phyloP scores from a whole-genome alignment of 2,329 filamentous ascomycete genomes.

The Trichoderma atrobrunneum region DNA sequence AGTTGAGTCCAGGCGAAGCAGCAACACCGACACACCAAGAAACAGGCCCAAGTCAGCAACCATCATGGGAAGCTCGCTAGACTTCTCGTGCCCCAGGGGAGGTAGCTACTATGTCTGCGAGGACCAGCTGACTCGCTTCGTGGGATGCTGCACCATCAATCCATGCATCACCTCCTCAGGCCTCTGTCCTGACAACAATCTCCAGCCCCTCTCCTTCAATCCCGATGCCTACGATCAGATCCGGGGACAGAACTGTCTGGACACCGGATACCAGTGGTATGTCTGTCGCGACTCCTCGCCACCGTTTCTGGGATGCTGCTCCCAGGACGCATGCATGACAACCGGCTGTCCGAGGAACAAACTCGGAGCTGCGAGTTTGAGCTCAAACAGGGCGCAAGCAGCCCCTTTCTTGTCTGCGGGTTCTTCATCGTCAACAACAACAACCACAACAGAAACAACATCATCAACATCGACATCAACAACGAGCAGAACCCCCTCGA shows the following conservation, averaged over 20 bases:
- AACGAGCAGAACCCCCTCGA: background rate
- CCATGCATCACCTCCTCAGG: constrained; percentile 34
- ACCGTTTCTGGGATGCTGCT: constrained; percentile 42
- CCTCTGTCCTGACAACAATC: constrained; percentile 31
- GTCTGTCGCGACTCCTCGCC: constrained; percentile 30
- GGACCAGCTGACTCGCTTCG: constrained; percentile 32
- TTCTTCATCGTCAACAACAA: background rate
- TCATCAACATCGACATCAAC: background rate
- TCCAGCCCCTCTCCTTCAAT: constrained; percentile 32
- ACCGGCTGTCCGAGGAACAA: constrained; percentile 27
- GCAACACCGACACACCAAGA: background rate
- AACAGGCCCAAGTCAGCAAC: background rate
- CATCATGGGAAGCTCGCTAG: constrained; percentile 25
- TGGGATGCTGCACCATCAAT: constrained; percentile 42
- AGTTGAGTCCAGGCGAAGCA: background rate
- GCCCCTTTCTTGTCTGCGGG: constrained; percentile 1
- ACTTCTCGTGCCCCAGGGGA: constrained; percentile 32
- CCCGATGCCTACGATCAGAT: constrained; percentile 27
- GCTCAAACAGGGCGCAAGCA: constrained; percentile 5
- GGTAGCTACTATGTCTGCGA: constrained; percentile 39
- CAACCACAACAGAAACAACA: background rate
- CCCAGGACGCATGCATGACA: constrained; percentile 24
- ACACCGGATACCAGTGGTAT: constrained; percentile 32
- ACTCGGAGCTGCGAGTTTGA: constrained; percentile 29
- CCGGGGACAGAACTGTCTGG: constrained; percentile 32